These are phyloP conservation scores for Tuber magnatum DNA, from an alignment of 495 filamentous ascomycete species.

Conservation along the genomic window DNA sequence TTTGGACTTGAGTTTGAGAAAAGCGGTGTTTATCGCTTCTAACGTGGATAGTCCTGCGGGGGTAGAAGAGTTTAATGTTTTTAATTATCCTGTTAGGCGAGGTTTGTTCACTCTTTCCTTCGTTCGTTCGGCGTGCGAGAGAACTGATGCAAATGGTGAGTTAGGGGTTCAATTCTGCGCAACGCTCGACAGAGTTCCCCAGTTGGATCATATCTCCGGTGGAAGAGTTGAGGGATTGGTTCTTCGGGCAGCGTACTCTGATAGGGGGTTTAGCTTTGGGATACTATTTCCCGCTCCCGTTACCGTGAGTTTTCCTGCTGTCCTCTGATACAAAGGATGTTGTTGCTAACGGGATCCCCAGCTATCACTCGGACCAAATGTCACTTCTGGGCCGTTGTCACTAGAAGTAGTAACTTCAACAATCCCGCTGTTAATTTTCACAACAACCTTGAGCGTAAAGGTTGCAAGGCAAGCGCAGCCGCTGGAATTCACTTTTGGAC, in stretches of 20 bases:
- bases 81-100: slow-evolving; percentile 26
- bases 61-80: slow-evolving; percentile 21
- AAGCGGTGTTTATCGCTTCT: slow-evolving; percentile 28
- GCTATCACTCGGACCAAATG: slow-evolving; percentile 25
- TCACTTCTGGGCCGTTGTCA: slow-evolving; percentile 24
- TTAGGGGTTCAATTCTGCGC: slow-evolving; percentile 33
- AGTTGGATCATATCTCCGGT: slow-evolving; percentile 20
- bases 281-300: slow-evolving; percentile 29
- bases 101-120: slow-evolving; percentile 4
- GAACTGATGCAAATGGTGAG: not conserved
- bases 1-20: slow-evolving; percentile 23
- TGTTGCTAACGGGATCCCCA: slow-evolving; percentile 1
- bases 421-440: slow-evolving; percentile 22
- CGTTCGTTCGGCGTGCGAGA: not conserved
- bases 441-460: slow-evolving; percentile 16
- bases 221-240: slow-evolving; percentile 15
- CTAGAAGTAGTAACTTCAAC: slow-evolving; percentile 21
- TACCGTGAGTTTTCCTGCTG: slow-evolving; percentile 13
- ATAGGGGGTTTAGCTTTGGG: slow-evolving; percentile 25
- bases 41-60: slow-evolving; percentile 19
- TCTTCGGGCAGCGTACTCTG: slow-evolving; percentile 19
- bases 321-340: too few species aligned
- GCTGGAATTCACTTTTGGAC: slow-evolving; percentile 28
- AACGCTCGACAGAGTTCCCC: slow-evolving; percentile 15
- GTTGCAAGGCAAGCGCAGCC: slow-evolving; percentile 24